Evolutionary conservation across 1,284 basidiomycete genomes (phyloP).

Genomic region (Erythrobasidium hasegawianum): DNA sequence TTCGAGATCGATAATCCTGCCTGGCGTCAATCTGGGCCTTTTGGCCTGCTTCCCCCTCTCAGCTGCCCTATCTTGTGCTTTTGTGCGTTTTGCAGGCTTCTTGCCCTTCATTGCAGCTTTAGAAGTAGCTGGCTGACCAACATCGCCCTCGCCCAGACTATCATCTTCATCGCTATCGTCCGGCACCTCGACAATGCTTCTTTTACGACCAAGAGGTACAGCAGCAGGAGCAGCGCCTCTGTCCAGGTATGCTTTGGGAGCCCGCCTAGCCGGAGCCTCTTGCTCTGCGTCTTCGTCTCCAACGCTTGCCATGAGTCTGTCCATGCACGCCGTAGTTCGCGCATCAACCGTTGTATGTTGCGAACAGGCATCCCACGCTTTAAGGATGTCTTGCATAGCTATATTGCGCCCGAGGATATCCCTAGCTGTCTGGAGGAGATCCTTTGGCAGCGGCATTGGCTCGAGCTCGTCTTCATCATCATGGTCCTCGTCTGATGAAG

Average conservation of each 20-base stretch:
- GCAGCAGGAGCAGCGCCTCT: no score
- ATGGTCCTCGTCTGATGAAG: slow-evolving; percentile 1
- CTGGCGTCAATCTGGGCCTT: no score
- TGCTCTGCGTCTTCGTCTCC: no score
- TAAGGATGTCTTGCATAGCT: slow-evolving; percentile 10
- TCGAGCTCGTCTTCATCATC: slow-evolving; percentile 24
- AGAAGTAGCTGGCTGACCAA: no score
- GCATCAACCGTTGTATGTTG: slow-evolving; percentile 2
- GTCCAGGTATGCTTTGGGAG: no score
- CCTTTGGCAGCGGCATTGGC: slow-evolving; percentile 1
- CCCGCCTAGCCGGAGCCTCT: no score
- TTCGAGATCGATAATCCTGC: no score
- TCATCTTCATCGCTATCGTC: slow-evolving; percentile 1
- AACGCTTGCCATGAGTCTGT: background rate
- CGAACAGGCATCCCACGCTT: slow-evolving; percentile 15
- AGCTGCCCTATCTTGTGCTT: no score
- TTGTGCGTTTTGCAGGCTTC: no score
- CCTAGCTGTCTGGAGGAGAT: slow-evolving; percentile 18
- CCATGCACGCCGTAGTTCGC: slow-evolving; percentile 14
- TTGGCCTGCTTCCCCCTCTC: no score
- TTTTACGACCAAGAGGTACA: background rate
- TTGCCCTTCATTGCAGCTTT: no score
- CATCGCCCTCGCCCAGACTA: no score
- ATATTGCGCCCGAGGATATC: slow-evolving; percentile 16
- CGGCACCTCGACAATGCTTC: background rate